Evolutionary conservation across 345 rosid genomes (phyloP), one percentile per base, ranked within the genome.

Genomic region (Carallia brachiata): DNA sequence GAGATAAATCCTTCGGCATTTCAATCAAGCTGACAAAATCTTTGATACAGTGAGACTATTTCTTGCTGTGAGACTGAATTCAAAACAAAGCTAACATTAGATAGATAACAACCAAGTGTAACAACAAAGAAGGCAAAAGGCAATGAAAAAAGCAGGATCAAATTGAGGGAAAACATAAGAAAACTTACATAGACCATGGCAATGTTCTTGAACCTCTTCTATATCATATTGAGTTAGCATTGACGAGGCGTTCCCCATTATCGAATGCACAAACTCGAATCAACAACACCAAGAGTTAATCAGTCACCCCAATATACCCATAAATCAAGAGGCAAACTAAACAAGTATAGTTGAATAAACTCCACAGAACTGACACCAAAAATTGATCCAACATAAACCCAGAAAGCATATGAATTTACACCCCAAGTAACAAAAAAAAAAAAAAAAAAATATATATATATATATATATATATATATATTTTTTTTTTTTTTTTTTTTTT

Each of bases 1-100:
- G 92, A 89, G 73, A 89, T 87, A 71, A 86, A 89, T 59, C 96
- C 96, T 71, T 86, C 87, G 5, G 89, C 86, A 70, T 78, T 87
- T 74, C 92, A 86, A 81, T 89, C 96, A 10, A 87, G 86, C 73
- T 87, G 92, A 77, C 96, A 89, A 80, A 89, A 89, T 63, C 96
- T 84, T 76, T 86, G 54, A 74, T 89, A 89, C 70, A 89, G 68
- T 2, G 92, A 87, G 62, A 89, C 89, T 65, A 89, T 89, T 80
- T 87, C 92, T 67, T 87, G 89, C 77, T 86, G 92, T 59, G 96
- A 83, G 73, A 86, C 92, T 87, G 80, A 50, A 75, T 13, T 62
- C 31, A 17, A 73, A 59, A 67, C 34, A 52, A 23, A 52, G 67
- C 56, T 64, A 61, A 56, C 31, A 61, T 37, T 12, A 68, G 73